phyloP scores from a whole-genome alignment of 441 rosid genomes.

The Cnidoscolus chayamansa region DNA sequence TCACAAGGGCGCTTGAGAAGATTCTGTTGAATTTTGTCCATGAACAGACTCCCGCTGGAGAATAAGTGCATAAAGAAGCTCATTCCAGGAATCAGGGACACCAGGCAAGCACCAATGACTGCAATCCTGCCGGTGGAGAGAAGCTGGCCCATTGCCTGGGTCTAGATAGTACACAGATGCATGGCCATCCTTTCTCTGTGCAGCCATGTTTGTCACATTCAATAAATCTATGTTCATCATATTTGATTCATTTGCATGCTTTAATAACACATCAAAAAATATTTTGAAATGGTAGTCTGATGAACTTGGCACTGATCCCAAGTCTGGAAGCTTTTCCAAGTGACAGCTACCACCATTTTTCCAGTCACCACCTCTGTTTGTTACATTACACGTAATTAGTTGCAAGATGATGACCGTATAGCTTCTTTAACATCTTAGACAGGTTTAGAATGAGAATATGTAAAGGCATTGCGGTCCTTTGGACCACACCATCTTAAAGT shows the following conservation, averaged over 20 bases:
- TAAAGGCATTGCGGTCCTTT: neutral
- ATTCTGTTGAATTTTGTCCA: constrained; percentile 9
- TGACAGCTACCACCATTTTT: constrained; percentile 57
- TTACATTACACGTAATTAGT: neutral
- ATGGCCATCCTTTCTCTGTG: constrained; percentile 55
- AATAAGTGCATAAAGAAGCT: constrained; percentile 49
- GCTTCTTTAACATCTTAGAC: neutral
- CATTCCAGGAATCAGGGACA: constrained; percentile 69
- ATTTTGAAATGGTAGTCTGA: constrained; percentile 30
- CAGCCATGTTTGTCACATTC: constrained; percentile 48
- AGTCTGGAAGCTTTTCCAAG: constrained; percentile 51
- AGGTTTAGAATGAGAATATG: neutral
- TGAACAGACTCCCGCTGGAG: constrained; percentile 34
- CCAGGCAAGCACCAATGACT: constrained; percentile 74
- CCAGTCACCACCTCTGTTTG: constrained; percentile 69
- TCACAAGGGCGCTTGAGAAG: constrained; percentile 17
- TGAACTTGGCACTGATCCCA: constrained; percentile 30
- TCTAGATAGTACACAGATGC: constrained; percentile 44
- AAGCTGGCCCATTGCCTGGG: constrained; percentile 37
- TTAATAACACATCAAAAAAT: constrained; percentile 30
- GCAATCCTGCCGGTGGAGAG: constrained; percentile 56
- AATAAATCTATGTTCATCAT: constrained; percentile 33
- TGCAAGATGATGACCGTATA: neutral
- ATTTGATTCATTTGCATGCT: constrained; percentile 25
- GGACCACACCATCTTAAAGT: too few relatives aligned